Evolutionary conservation across 257 asterid genomes (phyloP).

Genomic region (Capsicum rhomboideum): DNA sequence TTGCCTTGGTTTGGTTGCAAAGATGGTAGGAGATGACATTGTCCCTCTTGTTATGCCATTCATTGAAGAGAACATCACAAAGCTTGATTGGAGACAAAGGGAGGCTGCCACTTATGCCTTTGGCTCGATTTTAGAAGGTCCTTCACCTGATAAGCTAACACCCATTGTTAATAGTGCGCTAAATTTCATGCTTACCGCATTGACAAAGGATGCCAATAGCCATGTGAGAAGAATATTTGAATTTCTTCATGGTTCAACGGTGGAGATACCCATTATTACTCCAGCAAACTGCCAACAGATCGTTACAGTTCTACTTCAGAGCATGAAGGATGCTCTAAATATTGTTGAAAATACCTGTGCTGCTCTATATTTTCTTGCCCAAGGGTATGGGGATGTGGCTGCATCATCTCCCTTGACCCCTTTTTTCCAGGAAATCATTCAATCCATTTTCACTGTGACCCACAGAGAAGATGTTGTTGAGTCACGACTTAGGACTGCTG

Average conservation of each 20-base stretch:
- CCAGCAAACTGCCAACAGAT: constrained; percentile 64
- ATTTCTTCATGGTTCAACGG: constrained; percentile 60
- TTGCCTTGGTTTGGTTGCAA: constrained; percentile 71
- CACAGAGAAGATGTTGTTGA: constrained; percentile 80
- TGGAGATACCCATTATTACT: constrained; percentile 53
- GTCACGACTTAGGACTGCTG: constrained; percentile 66
- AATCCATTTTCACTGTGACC: constrained; percentile 53
- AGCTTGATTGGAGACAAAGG: constrained; percentile 65
- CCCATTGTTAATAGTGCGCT: constrained; percentile 58
- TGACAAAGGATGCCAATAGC: constrained; percentile 56
- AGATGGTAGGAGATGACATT: constrained; percentile 67
- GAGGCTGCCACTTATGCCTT: constrained; percentile 74
- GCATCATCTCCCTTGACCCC: constrained; percentile 59
- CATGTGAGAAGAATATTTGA: constrained; percentile 76
- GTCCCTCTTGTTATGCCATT: constrained; percentile 75
- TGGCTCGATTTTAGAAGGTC: constrained; percentile 79
- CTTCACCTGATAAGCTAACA: constrained; percentile 56
- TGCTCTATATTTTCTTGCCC: constrained; percentile 70
- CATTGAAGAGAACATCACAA: constrained; percentile 49
- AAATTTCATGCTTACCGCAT: constrained; percentile 54
- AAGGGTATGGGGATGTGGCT: constrained; percentile 64
- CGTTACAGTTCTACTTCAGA: constrained; percentile 62
- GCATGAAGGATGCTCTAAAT: constrained; percentile 80
- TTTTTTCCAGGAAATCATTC: constrained; percentile 67
- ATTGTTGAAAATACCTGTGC: constrained; percentile 82